Base-by-base conservation (phyloP, 495 filamentous ascomycete species). In the Daldinia bambusicola region DNA sequence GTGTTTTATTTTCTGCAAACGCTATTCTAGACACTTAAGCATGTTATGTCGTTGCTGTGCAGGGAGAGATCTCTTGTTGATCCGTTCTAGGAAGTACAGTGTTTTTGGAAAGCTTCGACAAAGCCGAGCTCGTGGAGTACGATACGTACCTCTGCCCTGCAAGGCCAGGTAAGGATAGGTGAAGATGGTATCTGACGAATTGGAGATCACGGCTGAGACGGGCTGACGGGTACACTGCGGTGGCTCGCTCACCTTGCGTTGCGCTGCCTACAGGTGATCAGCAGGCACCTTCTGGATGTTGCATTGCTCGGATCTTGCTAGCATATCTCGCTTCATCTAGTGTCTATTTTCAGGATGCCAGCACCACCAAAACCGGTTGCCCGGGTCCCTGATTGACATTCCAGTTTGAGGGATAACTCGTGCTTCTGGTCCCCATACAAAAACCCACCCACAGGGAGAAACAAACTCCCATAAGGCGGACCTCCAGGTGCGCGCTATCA, bases 211-310 rank as follows among this genome's bases (percentile, higher is more conserved):
- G 43, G 37, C 32, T 52, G 45, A 58, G 32, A 63, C 55, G 45
- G 20, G 64, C 67, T 52, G 32, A 63, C 55, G 52, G 20, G 64
- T 72, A 67, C 18, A 22, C 43, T 48, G 38, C 16, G 41, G 22
- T 38, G 41, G 60, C 37, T 64, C 67, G 60, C 37, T 64, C 67
- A 64, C 55, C 67, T 69, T 69, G 61, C 36, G 32, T 40, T 43
- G 22, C 45, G 61, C 22, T 30, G 51, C 51, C 22, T 65, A 69
- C 65, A 55, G 40, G 36, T 69, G 70, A 73, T 73, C 70, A 73
- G 41, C 70, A 69, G 70, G 70, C 66, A 73, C 70, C 61, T 69
- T 69, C 64, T 69, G 9, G 40, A 73, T 66, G 70, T 73, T 73
- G 70, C 70, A 73, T 73, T 69, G 52, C 41, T 61, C 45, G 56